A percentile compares a stretch with the other conserved stretches of the same genome.
Conservation (phyloP, 2,329 filamentous ascomycete species). For the Calonectria pteridis region DNA sequence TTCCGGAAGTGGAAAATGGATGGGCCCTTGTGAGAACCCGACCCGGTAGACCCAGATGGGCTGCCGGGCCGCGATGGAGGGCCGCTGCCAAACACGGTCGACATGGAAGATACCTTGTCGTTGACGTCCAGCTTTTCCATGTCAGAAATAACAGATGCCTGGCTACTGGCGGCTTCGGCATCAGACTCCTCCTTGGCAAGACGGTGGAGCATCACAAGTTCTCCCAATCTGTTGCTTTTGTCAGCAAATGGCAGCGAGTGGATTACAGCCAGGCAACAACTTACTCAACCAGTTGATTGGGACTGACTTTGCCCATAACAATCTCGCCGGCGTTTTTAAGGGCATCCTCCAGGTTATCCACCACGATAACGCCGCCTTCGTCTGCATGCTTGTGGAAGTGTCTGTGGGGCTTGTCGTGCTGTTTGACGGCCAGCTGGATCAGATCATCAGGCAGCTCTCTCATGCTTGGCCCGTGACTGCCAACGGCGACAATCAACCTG, state of each 20-base stretch:
- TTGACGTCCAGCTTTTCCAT: conserved; percentile 52
- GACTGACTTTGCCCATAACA: conserved; percentile 79
- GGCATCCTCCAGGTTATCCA: conserved; percentile 83
- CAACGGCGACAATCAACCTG: conserved; percentile 78
- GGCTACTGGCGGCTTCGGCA: conserved; percentile 46
- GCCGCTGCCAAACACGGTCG: conserved; percentile 50
- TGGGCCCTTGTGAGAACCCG: conserved; percentile 48
- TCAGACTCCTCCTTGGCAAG: conserved; percentile 57
- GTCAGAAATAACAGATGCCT: conserved; percentile 46
- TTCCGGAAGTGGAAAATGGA: conserved; percentile 50
- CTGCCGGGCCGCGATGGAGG: conserved; percentile 42
- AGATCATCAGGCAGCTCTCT: conserved; percentile 85
- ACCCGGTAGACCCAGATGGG: conserved; percentile 48
- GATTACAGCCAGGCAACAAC: conserved; percentile 42
- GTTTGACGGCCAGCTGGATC: conserved; percentile 70
- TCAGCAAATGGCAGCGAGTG: conserved; percentile 21
- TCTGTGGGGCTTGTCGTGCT: conserved; percentile 58
- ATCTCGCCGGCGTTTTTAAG: conserved; percentile 89
- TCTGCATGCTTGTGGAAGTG: conserved; percentile 77
- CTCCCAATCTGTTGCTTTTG: conserved; percentile 71
- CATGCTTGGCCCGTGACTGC: conserved; percentile 79
- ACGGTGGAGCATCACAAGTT: conserved; percentile 75
- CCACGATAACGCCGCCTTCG: conserved; percentile 76
- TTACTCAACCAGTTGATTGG: conserved; percentile 84
- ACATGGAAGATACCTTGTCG: conserved; percentile 54